Evolutionary conservation across 2,329 filamentous ascomycete genomes (phyloP).

Genomic region (Colletotrichum sp.): DNA sequence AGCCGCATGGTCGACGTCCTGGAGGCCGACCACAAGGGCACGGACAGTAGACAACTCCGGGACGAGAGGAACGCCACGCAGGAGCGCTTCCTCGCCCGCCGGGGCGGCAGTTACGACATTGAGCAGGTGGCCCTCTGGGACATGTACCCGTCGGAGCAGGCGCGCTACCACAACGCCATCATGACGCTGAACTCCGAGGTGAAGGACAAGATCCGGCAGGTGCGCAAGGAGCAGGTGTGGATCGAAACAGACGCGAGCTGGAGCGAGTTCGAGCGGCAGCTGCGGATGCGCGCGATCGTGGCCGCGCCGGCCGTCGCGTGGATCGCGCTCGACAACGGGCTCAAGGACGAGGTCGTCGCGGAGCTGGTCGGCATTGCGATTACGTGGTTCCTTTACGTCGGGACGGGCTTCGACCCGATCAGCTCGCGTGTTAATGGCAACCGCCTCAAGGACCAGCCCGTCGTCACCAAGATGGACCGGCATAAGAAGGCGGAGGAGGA

Average conservation of each 20-base stretch:
- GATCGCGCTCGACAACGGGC: not conserved
- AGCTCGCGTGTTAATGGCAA: no score
- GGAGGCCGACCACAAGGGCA: accelerated
- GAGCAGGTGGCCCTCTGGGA: not conserved
- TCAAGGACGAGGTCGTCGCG: not conserved
- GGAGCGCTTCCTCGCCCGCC: not conserved
- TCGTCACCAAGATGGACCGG: no score
- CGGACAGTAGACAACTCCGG: not conserved
- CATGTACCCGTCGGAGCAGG: not conserved
- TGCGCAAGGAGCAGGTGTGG: not conserved
- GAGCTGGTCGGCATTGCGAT: not conserved
- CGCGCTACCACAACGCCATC: not conserved
- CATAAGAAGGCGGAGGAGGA: not conserved
- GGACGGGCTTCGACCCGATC: not conserved
- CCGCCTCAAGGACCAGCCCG: no score
- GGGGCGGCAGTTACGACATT: not conserved
- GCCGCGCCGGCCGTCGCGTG: not conserved
- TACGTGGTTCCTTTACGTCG: not conserved
- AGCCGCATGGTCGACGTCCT: not conserved
- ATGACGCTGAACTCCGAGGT: not conserved
- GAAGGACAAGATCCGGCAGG: not conserved
- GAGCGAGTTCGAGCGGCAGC: not conserved
- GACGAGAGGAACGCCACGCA: not conserved
- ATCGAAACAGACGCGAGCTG: not conserved
- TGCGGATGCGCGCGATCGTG: not conserved